Base-by-base conservation (phyloP, 2,329 filamentous ascomycete species). In the Xylariaceae sp. region DNA sequence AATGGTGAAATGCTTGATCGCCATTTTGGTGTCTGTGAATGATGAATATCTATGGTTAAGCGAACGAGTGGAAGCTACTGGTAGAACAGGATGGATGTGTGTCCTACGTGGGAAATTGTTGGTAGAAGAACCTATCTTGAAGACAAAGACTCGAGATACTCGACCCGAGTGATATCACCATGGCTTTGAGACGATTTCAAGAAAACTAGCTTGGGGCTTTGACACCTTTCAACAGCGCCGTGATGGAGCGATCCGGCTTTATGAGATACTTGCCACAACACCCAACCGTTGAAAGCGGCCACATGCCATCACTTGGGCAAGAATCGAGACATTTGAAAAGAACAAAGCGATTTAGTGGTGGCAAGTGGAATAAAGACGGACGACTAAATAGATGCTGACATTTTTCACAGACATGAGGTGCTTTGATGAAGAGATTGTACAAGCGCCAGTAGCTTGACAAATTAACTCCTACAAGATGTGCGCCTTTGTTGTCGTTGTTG, bases 1-100 rank as follows among this genome's bases (percentile, higher is more conserved):
- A 42, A 61, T 40, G 32, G 51, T 43, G 44, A 58, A 42, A 45
- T 42, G 49, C 47, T 58, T 64, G 38, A 59, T 39, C 2, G 53
- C 46, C 62, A 65, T 65, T 6, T 54, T 59, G 39, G 19, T 14
- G 36, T 49, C 42, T 22, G n/a, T 19, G 38, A 47, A 51, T 27
- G 15, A 30, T 27, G 30, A n/a, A n/a, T 19, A 46, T 42, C 3
- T 45, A 27, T 22, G 19, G 30, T 27, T 7, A 22, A 19, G 33
- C 6, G 39, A 45, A 46, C 44, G 40, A 14, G 32, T 11, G 41
- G 15, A 33, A 5, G 36, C 43, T 39, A 35, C 18, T 42, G n/a
- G 43, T 15, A 18, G 19, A 54, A 27, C 9, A 43, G 31, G 14
- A 41, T 7, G 17, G 18, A 36, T 11, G 39, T 11, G 9, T 17